Percentiles rank a stretch among this genome's conserved stretches.
These are phyloP conservation scores for Clonostachys solani DNA, from an alignment of 2,329 filamentous ascomycete genomes.

Conservation along the genomic window DNA sequence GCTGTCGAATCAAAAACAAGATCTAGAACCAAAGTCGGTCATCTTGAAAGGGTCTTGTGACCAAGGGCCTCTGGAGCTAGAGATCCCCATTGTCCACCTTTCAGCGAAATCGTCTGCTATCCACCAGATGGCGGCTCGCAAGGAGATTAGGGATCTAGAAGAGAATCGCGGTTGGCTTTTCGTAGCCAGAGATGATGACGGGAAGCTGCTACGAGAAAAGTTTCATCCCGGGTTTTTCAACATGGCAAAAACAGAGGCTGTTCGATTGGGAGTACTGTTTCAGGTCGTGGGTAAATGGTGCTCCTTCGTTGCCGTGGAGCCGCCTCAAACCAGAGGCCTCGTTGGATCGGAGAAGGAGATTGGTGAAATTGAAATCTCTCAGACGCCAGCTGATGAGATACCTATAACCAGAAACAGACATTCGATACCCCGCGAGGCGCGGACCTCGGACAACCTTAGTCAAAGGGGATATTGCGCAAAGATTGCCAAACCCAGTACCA, in stretches of 20 bases:
- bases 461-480: no score
- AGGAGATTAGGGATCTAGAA: constrained; percentile 65
- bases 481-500: no score
- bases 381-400: no score
- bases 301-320: constrained; percentile 65
- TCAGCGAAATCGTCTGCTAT: constrained; percentile 46
- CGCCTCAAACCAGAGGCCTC: no score
- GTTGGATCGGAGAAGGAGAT: constrained; percentile 18
- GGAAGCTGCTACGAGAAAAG: constrained; percentile 38
- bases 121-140: constrained; percentile 67
- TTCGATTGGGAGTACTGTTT: constrained; percentile 60
- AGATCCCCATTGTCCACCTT: constrained; percentile 55
- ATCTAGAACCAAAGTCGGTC: constrained; percentile 31
- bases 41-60: constrained; percentile 51
- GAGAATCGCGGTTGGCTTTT: constrained; percentile 64
- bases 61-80: constrained; percentile 56
- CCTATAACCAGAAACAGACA: no score
- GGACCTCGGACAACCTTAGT: no score
- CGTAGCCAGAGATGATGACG: constrained; percentile 40
- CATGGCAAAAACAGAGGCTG: constrained; percentile 61
- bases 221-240: constrained; percentile 48
- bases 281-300: constrained; percentile 68
- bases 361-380: no score
- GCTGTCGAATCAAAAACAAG: constrained; percentile 43
- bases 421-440: no score